phyloP scores from a whole-genome alignment of 805 yeast genomes.

The Wickerhamomyces queroliae region DNA sequence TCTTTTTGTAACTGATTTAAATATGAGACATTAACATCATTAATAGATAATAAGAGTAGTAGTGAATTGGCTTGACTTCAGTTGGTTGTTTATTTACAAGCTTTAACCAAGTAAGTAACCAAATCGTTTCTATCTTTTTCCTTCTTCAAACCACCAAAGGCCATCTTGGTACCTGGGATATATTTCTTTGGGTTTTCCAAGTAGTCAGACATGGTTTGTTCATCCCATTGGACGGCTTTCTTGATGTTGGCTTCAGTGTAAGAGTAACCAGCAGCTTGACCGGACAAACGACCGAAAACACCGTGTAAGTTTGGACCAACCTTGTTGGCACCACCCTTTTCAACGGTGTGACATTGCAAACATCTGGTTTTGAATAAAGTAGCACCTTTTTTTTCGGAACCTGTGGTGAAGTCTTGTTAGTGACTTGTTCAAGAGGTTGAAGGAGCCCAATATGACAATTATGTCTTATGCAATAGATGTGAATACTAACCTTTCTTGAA shows the following conservation, averaged over 20 bases:
- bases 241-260: slow-evolving; percentile 98
- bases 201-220: slow-evolving; percentile 88
- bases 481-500: slow-evolving; percentile 25
- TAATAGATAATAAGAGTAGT: background rate
- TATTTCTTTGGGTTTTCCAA: slow-evolving; percentile 99
- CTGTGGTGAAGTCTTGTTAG: background rate
- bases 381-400: slow-evolving; percentile 93
- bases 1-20: background rate
- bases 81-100: slow-evolving; percentile 37
- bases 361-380: slow-evolving; percentile 98
- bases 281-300: slow-evolving; percentile 87
- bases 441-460: too few species aligned
- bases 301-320: slow-evolving; percentile 99
- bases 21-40: background rate
- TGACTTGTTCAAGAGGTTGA: background rate
- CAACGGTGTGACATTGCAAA: slow-evolving; percentile 97
- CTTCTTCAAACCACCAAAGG: slow-evolving; percentile 99
- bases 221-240: slow-evolving; percentile 86
- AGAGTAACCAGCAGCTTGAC: slow-evolving; percentile 87
- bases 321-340: slow-evolving; percentile 94
- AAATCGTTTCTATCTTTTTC: slow-evolving; percentile 98
- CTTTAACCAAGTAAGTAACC: slow-evolving; percentile 71
- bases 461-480: too few species aligned
- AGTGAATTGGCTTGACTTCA: background rate
- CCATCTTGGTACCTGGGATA: slow-evolving; percentile 99